Percentiles rank a stretch among this genome's conserved stretches.
phyloP scores from a whole-genome alignment of 768 basidiomycete species.

The Tulasnella sp. region DNA sequence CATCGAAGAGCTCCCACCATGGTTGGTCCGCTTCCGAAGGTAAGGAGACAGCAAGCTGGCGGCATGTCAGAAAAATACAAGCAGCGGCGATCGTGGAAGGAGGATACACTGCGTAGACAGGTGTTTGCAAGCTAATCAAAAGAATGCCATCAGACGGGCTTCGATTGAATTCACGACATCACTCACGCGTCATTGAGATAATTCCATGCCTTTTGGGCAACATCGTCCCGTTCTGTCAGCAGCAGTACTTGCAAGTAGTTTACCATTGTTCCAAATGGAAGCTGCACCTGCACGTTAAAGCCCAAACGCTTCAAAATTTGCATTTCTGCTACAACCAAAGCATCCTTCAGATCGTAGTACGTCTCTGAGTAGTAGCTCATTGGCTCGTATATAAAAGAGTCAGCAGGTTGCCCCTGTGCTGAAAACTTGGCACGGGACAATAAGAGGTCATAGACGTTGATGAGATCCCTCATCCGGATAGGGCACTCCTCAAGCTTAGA shows the following conservation, averaged over 20 bases:
- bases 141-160: neutral
- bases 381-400: conserved; percentile 49
- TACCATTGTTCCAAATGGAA: conserved; percentile 88
- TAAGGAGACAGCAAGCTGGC: conserved; percentile 58
- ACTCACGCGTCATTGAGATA: conserved; percentile 92
- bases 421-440: conserved; percentile 57
- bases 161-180: conserved; percentile 9
- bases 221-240: conserved; percentile 56
- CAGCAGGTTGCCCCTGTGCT: conserved; percentile 24
- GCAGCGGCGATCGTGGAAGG: conserved; percentile 84
- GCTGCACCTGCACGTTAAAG: conserved; percentile 84
- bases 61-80: conserved; percentile 68
- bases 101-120: conserved; percentile 80
- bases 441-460: conserved; percentile 87
- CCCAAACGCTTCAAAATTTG: conserved; percentile 91
- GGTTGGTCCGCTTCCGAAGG: conserved; percentile 55
- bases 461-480: conserved; percentile 80
- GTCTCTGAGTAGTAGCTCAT: conserved; percentile 83
- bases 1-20: conserved; percentile 96
- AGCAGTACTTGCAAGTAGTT: conserved; percentile 88
- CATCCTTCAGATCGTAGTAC: conserved; percentile 92
- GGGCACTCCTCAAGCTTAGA: conserved; percentile 91
- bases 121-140: conserved; percentile 73
- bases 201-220: conserved; percentile 76
- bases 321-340: conserved; percentile 90